phyloP scores from a whole-genome alignment of 2,329 filamentous ascomycete genomes.

The Periconia digitata region DNA sequence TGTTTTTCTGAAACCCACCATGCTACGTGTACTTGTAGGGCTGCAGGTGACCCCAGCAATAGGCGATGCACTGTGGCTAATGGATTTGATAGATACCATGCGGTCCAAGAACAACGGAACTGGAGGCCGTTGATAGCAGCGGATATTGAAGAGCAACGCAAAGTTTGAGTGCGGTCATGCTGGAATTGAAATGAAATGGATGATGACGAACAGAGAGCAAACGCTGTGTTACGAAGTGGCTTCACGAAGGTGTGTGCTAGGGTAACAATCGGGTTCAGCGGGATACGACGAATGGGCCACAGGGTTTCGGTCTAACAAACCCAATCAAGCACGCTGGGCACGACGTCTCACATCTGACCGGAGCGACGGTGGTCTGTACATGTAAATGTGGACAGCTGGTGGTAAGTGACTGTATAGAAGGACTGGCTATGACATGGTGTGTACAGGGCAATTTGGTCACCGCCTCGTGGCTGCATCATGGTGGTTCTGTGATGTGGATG shows the following conservation, averaged over 20 bases:
- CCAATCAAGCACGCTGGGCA: conserved; percentile 18
- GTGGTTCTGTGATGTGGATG: conserved; percentile 16
- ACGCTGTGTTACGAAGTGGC: conserved; percentile 37
- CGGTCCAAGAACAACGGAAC: conserved; percentile 20
- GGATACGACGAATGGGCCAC: conserved; percentile 13
- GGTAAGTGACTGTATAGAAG: too few species aligned
- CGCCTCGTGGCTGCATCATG: conserved; percentile 24
- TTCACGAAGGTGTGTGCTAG: conserved; percentile 25
- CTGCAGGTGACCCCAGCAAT: conserved; percentile 23
- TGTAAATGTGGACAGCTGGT: conserved; percentile 4
- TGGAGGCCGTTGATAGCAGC: conserved; percentile 19
- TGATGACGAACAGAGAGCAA: conserved; percentile 22
- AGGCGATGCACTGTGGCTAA: conserved; percentile 29
- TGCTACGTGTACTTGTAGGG: conserved; percentile 34
- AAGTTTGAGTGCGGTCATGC: conserved; percentile 40
- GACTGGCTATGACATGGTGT: conserved; percentile 10
- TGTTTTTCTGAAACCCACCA: conserved; percentile 39
- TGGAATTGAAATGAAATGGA: conserved; percentile 31
- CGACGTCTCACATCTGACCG: conserved; percentile 24
- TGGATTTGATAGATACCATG: conserved; percentile 36
- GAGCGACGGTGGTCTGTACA: conserved; percentile 8
- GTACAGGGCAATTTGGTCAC: conserved; percentile 31
- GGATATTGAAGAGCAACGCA: conserved; percentile 28
- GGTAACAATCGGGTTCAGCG: conserved; percentile 24
- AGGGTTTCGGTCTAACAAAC: conserved; percentile 4